Conservation (phyloP, 768 basidiomycete species). For the Pisolithus sp. region DNA sequence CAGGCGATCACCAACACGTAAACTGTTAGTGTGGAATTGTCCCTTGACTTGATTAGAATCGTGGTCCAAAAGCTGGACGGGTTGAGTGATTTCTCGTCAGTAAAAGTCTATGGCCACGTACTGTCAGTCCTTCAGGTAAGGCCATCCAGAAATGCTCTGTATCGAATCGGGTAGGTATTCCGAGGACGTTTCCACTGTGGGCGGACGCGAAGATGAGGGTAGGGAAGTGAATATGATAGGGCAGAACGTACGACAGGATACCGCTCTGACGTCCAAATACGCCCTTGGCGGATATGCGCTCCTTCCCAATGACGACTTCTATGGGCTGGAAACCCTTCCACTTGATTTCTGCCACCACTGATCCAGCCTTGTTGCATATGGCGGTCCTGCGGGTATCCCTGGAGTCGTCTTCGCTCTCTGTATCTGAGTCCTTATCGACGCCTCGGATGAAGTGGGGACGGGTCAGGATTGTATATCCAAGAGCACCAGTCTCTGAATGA, state of each 20-base stretch:
- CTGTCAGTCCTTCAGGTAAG: conserved; percentile 45
- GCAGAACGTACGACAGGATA: conserved; percentile 42
- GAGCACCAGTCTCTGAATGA: conserved; percentile 44
- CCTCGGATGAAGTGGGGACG: conserved; percentile 26
- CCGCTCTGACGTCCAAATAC: conserved; percentile 52
- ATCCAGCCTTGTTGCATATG: conserved; percentile 38
- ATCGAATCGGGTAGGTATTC: conserved; percentile 57
- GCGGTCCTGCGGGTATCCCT: conserved; percentile 34
- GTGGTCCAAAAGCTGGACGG: conserved; percentile 44
- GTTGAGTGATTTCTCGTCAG: conserved; percentile 2
- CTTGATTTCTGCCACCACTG: conserved; percentile 38
- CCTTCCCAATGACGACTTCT: conserved; percentile 45
- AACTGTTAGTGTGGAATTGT: conserved; percentile 43
- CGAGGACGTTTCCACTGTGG: conserved; percentile 50
- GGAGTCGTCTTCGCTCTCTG: conserved; percentile 21
- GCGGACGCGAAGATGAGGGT: not conserved
- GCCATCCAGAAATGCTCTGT: conserved; percentile 56
- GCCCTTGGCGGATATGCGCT: conserved; percentile 45
- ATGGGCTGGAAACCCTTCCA: conserved; percentile 50
- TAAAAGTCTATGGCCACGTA: conserved; percentile 22
- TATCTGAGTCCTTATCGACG: conserved; percentile 22
- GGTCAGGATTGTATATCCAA: conserved; percentile 46
- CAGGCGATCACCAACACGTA: conserved; percentile 40
- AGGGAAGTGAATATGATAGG: not conserved
- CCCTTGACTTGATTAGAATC: conserved; percentile 45